These are phyloP conservation scores for Chiua sp. DNA, from an alignment of 1,284 basidiomycete genomes.

Conservation along the genomic window DNA sequence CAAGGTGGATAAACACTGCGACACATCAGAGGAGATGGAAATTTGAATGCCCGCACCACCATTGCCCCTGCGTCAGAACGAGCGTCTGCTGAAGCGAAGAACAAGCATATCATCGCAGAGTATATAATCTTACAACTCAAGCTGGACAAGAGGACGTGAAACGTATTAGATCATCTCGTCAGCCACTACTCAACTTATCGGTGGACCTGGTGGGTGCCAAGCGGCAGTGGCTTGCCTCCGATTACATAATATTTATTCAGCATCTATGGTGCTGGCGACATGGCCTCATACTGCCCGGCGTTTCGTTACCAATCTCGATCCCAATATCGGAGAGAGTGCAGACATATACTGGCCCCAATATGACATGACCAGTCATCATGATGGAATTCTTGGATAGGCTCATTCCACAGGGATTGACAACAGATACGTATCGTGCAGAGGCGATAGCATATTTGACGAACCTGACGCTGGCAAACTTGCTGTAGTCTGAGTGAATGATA, in stretches of 20 bases:
- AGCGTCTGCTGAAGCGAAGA: too few species aligned
- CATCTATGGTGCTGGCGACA: slow-evolving; percentile 42
- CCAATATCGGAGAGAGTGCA: neutral
- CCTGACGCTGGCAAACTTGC: slow-evolving; percentile 43
- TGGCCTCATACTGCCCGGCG: slow-evolving; percentile 40
- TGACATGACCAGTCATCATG: slow-evolving; percentile 45
- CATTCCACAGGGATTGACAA: slow-evolving; percentile 38
- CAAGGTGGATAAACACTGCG: too few species aligned
- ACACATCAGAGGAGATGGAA: too few species aligned
- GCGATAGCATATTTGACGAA: slow-evolving; percentile 47
- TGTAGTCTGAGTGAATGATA: neutral
- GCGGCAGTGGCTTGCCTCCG: slow-evolving; percentile 35
- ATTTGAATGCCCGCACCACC: too few species aligned
- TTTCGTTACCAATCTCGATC: neutral
- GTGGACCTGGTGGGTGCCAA: too few species aligned
- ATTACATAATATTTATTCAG: slow-evolving; percentile 48
- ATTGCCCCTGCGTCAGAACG: too few species aligned
- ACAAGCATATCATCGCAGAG: too few species aligned
- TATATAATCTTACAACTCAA: too few species aligned
- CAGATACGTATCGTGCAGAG: slow-evolving; percentile 49
- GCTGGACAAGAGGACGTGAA: too few species aligned
- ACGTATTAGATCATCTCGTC: too few species aligned
- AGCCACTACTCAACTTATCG: too few species aligned
- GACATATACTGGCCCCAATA: slow-evolving; percentile 14
- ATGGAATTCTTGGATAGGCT: slow-evolving; percentile 52